Evolutionary conservation across 2,329 filamentous ascomycete genomes (phyloP).

Genomic region (Monosporascus ibericus): DNA sequence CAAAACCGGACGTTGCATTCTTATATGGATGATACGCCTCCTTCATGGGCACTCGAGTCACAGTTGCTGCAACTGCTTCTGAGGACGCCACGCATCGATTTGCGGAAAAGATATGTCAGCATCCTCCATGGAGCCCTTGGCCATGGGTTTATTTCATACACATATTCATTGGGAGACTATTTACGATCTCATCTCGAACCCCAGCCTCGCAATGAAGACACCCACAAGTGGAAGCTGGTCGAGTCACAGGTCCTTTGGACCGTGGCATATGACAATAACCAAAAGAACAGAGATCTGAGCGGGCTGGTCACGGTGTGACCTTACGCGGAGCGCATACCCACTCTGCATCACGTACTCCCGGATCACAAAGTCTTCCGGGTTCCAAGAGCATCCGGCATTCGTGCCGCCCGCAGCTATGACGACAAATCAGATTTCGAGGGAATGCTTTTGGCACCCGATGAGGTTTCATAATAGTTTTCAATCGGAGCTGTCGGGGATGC

Average conservation of each 20-base stretch:
- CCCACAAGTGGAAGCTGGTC: slow-evolving; percentile 14
- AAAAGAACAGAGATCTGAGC: slow-evolving; percentile 50
- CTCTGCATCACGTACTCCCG: slow-evolving; percentile 6
- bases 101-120: too few species aligned
- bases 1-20: not conserved
- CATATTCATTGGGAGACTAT: too few species aligned
- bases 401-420: slow-evolving; percentile 21
- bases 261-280: slow-evolving; percentile 23
- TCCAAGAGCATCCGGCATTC: slow-evolving; percentile 7
- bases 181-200: not conserved
- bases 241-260: slow-evolving; percentile 17
- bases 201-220: slow-evolving; percentile 23
- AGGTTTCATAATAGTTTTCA: slow-evolving; percentile 42
- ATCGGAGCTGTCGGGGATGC: slow-evolving; percentile 40
- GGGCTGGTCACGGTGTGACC: slow-evolving; percentile 12
- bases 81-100: too few species aligned
- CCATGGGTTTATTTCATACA: too few species aligned
- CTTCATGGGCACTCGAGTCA: too few species aligned
- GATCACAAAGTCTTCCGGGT: slow-evolving; percentile 5
- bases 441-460: slow-evolving; percentile 18
- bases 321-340: slow-evolving; percentile 1
- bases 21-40: too few species aligned
- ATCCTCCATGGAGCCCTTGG: too few species aligned
- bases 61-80: too few species aligned
- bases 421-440: slow-evolving; percentile 16